Percentiles rank a stretch among this genome's conserved stretches.
phyloP scores from a whole-genome alignment of 805 yeast species.

The Wickerhamiella vanderwaltii region DNA sequence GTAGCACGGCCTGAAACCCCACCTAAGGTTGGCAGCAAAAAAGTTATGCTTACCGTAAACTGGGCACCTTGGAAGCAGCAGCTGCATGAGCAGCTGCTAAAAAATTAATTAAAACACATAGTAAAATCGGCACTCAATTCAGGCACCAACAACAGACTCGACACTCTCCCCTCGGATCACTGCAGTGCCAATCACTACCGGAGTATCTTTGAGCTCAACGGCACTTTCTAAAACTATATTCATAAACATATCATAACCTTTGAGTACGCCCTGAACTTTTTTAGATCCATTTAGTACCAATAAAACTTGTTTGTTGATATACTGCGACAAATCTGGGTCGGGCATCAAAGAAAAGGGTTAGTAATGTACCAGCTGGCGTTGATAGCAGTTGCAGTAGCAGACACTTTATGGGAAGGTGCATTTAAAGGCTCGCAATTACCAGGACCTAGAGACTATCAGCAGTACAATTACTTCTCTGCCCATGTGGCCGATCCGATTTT shows the following conservation, averaged over 20 bases:
- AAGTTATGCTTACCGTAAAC: too few relatives aligned
- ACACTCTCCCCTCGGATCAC: constrained; percentile 70
- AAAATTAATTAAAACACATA: too few relatives aligned
- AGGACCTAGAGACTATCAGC: constrained; percentile 13
- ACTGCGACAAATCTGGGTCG: constrained; percentile 37
- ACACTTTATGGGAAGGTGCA: constrained; percentile 17
- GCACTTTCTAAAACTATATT: constrained; percentile 64
- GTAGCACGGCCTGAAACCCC: too few relatives aligned
- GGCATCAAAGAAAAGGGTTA: constrained; percentile 4
- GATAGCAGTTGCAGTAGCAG: not conserved
- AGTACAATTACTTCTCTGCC: constrained; percentile 19
- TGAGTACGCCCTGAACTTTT: constrained; percentile 61
- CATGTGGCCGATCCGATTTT: constrained; percentile 15
- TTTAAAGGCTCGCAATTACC: constrained; percentile 18
- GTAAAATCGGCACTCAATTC: too few relatives aligned
- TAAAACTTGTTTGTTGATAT: constrained; percentile 63
- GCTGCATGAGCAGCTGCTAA: too few relatives aligned
- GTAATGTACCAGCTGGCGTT: constrained; percentile 9
- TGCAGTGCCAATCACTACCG: constrained; percentile 50
- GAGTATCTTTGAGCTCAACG: constrained; percentile 46
- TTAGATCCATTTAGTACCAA: constrained; percentile 71
- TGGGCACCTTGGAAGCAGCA: too few relatives aligned
- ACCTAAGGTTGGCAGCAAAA: too few relatives aligned
- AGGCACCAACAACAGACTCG: too few relatives aligned
- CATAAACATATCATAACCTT: constrained; percentile 75